Percentiles rank a stretch among this genome's conserved stretches.
Evolutionary conservation across 2,329 filamentous ascomycete genomes (phyloP).

Genomic region (Microdochium bolleyi): DNA sequence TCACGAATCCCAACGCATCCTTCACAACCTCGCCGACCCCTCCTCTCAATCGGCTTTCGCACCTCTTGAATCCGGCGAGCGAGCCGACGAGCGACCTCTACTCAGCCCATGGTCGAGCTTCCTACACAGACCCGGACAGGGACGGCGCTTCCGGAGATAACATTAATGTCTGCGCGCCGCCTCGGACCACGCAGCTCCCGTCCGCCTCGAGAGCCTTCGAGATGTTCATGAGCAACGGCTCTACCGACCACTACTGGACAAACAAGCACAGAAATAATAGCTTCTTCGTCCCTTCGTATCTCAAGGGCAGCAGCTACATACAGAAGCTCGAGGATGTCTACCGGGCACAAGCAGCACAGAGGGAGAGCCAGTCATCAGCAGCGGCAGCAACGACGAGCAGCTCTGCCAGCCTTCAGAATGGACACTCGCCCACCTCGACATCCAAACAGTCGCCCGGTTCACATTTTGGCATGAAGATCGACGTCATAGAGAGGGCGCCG

Average conservation of each 20-base stretch:
- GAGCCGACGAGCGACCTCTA: slow-evolving; percentile 24
- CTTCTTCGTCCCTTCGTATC: slow-evolving; percentile 82
- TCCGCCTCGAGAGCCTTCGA: slow-evolving; percentile 46
- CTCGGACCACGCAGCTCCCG: slow-evolving; percentile 26
- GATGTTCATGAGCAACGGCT: slow-evolving; percentile 28
- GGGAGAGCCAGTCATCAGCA: slow-evolving; percentile 28
- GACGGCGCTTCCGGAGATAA: slow-evolving; percentile 17
- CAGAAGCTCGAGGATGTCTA: slow-evolving; percentile 66
- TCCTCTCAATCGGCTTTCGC: slow-evolving; percentile 36
- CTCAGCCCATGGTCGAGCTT: slow-evolving; percentile 13
- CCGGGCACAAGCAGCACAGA: slow-evolving; percentile 47
- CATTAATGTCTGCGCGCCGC: slow-evolving; percentile 11
- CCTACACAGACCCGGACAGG: slow-evolving; percentile 24
- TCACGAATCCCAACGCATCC: slow-evolving; percentile 22
- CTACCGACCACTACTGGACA: slow-evolving; percentile 12
- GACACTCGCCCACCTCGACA: slow-evolving; percentile 31
- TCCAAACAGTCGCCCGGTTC: slow-evolving; percentile 47
- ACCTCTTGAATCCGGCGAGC: slow-evolving; percentile 44
- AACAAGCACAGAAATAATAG: slow-evolving; percentile 24
- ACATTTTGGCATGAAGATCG: slow-evolving; percentile 74
- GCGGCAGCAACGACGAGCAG: slow-evolving; percentile 24
- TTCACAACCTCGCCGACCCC: slow-evolving; percentile 11
- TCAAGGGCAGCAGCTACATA: slow-evolving; percentile 70
- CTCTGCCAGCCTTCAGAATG: slow-evolving; percentile 19
- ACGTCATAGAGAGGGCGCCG: slow-evolving; percentile 71